A percentile compares a stretch with the other conserved stretches of the same genome.
Conservation (phyloP, 139 green algal species). For the Chlorella sp. region DNA sequence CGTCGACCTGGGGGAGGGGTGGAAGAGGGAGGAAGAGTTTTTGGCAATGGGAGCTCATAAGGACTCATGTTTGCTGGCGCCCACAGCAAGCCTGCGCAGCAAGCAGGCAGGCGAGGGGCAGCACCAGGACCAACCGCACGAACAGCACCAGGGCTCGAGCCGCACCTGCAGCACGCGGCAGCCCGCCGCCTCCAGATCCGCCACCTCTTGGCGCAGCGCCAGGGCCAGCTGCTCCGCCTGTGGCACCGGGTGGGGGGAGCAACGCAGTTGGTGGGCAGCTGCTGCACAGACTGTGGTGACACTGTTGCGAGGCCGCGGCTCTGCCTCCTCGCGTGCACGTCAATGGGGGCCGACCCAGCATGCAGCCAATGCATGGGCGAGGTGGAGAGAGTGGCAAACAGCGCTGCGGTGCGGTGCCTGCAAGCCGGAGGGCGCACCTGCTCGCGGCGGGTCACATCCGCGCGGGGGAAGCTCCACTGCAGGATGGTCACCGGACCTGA, state of each 20-base stretch:
- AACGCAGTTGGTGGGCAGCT: too few species aligned
- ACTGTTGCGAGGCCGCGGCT: too few species aligned
- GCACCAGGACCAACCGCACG: not conserved
- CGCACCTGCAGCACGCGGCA: slow-evolving; percentile 84
- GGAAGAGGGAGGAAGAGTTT: not conserved
- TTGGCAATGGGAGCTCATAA: not conserved
- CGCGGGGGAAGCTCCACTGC: slow-evolving; percentile 92
- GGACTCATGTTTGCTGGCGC: not conserved
- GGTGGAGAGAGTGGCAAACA: too few species aligned
- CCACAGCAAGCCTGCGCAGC: not conserved
- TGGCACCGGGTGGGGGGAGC: too few species aligned
- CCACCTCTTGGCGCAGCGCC: slow-evolving; percentile 85
- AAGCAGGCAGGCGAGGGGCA: not conserved
- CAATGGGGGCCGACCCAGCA: too few species aligned
- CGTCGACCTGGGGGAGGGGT: slow-evolving; percentile 74
- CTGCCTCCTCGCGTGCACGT: too few species aligned
- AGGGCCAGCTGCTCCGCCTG: slow-evolving; percentile 82
- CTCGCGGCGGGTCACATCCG: slow-evolving; percentile 72
- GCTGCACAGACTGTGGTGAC: too few species aligned
- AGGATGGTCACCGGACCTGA: slow-evolving; percentile 90
- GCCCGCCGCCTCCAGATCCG: slow-evolving; percentile 80
- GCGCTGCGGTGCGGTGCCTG: too few species aligned
- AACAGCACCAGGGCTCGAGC: not conserved
- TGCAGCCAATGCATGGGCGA: too few species aligned
- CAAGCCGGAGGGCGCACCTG: too few species aligned